Evolutionary conservation across 2,329 filamentous ascomycete genomes (phyloP).

Genomic region (Colletotrichum truncatum): DNA sequence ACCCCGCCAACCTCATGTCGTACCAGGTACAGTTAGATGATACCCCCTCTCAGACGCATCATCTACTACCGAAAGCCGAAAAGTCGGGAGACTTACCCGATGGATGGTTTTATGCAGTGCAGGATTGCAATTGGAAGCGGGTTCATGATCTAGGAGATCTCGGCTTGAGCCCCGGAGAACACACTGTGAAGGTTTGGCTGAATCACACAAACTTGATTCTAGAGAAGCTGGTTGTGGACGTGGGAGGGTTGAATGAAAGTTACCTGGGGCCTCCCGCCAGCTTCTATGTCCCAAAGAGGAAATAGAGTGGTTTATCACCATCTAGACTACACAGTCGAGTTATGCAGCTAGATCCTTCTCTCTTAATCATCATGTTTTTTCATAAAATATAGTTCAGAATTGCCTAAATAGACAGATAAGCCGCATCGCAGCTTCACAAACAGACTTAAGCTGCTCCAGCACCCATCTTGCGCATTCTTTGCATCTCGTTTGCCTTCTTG

Average conservation of each 20-base stretch:
- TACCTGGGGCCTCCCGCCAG: constrained; percentile 47
- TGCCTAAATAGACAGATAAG: background rate
- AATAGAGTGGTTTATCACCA: too few relatives aligned
- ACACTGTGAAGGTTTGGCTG: constrained; percentile 40
- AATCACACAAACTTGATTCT: constrained; percentile 45
- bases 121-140: constrained; percentile 59
- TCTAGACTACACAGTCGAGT: too few relatives aligned
- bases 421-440: background rate
- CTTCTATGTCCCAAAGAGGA: background rate
- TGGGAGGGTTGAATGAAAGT: constrained; percentile 41
- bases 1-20: constrained; percentile 56
- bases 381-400: background rate
- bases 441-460: background rate
- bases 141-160: constrained; percentile 39
- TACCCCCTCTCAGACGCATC: constrained; percentile 40
- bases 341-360: too few relatives aligned
- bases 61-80: constrained; percentile 38
- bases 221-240: constrained; percentile 47
- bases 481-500: constrained; percentile 48
- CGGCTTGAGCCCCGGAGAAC: constrained; percentile 34
- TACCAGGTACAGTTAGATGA: constrained; percentile 60
- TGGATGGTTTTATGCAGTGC: constrained; percentile 58
- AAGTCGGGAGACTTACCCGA: constrained; percentile 50
- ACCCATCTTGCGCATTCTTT: constrained; percentile 40
- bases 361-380: background rate